Percentiles rank a stretch among this genome's conserved stretches.
Evolutionary conservation across 257 asterid species (phyloP).

Genomic region (Gynochthodes officinalis): DNA sequence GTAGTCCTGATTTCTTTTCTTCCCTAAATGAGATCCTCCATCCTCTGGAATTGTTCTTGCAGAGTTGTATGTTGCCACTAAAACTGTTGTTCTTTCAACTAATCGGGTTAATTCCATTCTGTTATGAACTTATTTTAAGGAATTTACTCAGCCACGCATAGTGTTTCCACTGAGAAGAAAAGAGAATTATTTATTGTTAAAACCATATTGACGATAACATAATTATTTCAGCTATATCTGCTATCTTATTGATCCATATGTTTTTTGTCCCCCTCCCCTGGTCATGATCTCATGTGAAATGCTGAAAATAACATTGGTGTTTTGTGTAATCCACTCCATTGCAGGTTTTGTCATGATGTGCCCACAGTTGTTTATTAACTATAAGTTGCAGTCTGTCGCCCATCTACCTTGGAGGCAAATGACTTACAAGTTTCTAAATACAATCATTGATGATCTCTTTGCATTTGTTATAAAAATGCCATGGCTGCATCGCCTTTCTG

Average conservation of each 20-base stretch:
- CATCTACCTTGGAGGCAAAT: slow-evolving; percentile 99
- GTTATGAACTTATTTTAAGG: too few relatives aligned
- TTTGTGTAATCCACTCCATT: slow-evolving; percentile 12
- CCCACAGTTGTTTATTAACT: slow-evolving; percentile 93
- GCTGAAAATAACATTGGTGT: neutral
- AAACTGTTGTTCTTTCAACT: neutral
- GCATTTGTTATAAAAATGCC: slow-evolving; percentile 99
- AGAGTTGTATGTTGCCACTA: neutral
- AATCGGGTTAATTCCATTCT: neutral
- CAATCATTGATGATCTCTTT: slow-evolving; percentile 96
- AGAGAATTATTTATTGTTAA: neutral
- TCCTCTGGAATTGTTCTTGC: too few relatives aligned
- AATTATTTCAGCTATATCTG: neutral
- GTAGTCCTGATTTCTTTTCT: too few relatives aligned
- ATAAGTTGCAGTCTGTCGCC: slow-evolving; percentile 91
- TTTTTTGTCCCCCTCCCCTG: neutral
- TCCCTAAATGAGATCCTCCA: too few relatives aligned
- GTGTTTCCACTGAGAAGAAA: neutral
- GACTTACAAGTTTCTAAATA: slow-evolving; percentile 94
- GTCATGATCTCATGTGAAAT: neutral
- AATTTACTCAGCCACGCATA: neutral
- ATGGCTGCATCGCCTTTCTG: slow-evolving; percentile 84
- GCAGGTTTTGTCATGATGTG: slow-evolving; percentile 99
- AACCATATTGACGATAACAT: neutral
- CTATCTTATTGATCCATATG: neutral